Base-by-base conservation (phyloP, 2,329 filamentous ascomycete species). In the Tolypocladium pustulatum region DNA sequence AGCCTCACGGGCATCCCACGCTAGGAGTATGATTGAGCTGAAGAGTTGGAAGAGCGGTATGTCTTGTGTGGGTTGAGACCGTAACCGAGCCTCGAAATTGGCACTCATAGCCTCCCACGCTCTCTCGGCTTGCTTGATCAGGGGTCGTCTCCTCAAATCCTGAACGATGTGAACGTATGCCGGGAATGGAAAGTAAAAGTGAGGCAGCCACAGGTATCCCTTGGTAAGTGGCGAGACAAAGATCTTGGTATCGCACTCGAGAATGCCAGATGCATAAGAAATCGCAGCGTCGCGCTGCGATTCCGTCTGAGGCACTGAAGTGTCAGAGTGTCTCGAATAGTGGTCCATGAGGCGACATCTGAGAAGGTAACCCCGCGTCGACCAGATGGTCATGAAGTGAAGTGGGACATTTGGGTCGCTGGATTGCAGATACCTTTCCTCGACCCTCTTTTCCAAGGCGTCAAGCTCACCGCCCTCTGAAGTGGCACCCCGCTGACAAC, bases 341-440 rank as follows among this genome's bases (percentile, higher is more conserved):
- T 79, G 70, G 55, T 83, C 77, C 55, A 84, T 59, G 0, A 87
- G 74, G 1, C 72, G 76, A 53, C 61, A 68, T 64, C 77, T 82
- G 0, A 81, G 77, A 3, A 87, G 58, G 6, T 73, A 70, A 0
- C 63, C 68, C 13, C 81, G 63, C 1, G 71, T 65, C 0, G 64
- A 71, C 72, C 75, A 74, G 0, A 74, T 63, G 0, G 74, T 71
- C 64, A 77, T 71, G 56, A 67, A 73, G n/a, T 79, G 76, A 0
- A 78, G 59, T 0, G 74, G 70, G 51, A 71, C 74, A 0, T 69
- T 68, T 0, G 65, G 58, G 52, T 78, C 70, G 57, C 75, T 78
- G 36, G 65, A 69, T 4, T 63, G 62, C 34, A 84, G 69, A 59
- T 80, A 81, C n/a, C 71, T 70, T 0, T 77, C 70, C 58, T 82